These are phyloP conservation scores for Paraphoma chrysanthemicola DNA, from an alignment of 2,329 filamentous ascomycete genomes.

Conservation along the genomic window DNA sequence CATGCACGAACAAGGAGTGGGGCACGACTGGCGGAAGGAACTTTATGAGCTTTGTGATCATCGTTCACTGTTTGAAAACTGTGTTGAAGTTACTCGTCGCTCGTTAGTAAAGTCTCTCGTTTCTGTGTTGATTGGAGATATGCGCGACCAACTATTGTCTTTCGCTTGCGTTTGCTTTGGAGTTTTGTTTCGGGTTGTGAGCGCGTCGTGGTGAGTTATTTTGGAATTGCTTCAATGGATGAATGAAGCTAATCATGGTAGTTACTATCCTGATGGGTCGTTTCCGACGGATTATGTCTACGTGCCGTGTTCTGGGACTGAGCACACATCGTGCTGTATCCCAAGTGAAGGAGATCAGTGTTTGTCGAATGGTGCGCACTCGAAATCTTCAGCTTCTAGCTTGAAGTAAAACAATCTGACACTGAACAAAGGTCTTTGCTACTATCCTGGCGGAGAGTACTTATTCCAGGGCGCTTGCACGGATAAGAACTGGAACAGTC, in stretches of 20 bases:
- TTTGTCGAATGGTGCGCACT: conserved; percentile 17
- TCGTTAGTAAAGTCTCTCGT: conserved; percentile 8
- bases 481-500: conserved; percentile 16
- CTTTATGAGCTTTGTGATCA: background rate
- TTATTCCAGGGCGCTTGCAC: conserved; percentile 17
- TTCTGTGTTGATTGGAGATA: background rate
- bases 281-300: conserved; percentile 22
- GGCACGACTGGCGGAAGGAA: background rate
- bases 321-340: conserved; percentile 17
- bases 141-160: conserved; percentile 16
- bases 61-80: conserved; percentile 3
- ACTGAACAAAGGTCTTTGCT: background rate
- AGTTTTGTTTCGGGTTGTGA: conserved; percentile 4
- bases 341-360: conserved; percentile 20
- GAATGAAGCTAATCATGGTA: background rate
- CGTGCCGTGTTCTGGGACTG: conserved; percentile 12
- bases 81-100: conserved; percentile 1
- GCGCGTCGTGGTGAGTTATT: conserved; percentile 15
- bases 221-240: no score
- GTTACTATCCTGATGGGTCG: conserved; percentile 20
- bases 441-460: conserved; percentile 5
- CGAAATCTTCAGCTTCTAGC: background rate
- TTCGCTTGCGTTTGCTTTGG: conserved; percentile 17
- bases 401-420: background rate
- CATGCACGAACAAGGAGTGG: background rate